Base-by-base conservation (phyloP, 371 early-diverging fungal genomes). In the Lichtheimia ramosa region DNA sequence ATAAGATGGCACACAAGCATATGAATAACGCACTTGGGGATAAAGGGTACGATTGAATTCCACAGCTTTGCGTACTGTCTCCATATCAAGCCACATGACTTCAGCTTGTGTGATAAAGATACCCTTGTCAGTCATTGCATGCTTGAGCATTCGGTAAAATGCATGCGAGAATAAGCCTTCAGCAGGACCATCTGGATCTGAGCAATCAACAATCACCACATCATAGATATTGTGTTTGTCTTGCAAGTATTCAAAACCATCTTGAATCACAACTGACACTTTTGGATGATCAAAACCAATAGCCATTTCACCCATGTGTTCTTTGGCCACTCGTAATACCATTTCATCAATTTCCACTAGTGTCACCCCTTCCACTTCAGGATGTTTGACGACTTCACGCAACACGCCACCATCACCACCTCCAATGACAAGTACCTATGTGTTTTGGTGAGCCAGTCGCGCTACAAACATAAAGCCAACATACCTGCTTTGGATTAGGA, bases 341-440 rank as follows among this genome's bases (percentile, higher is more conserved):
- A 92, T 90, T 71, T 96, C 97, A 75, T 97, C 98, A 70, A 97
- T 97, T 60, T 97, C 98, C 70, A 96, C 96, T 52, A 97, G 84
- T 18, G 84, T 89, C 50, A 94, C 96, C 68, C 88, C 86, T 77
- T 94, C 92, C 58, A 97, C 93, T 58, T 85, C 85, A 39, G 90
- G 86, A 81, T 98, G 96, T 85, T 96, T 96, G 79, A 96, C 92
- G 51, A 95, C 85, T 73, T 98, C 98, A 64, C 98, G 93, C 49
- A 98, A 84, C 43, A 98, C 96, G 69, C 98, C 98, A 70, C 97
- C 98, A 70, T 98, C 98, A 64, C 98, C 98, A 64, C 98, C 98
- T 68, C 98, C 98, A 75, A 98, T 94, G 51, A 98, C 98, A 58
- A 98, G 85, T 43, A 97, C 96, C 92, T 89, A 53, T 40, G 39